Conservation (phyloP, 805 yeast genomes). For the Candida xiaguanensis region DNA sequence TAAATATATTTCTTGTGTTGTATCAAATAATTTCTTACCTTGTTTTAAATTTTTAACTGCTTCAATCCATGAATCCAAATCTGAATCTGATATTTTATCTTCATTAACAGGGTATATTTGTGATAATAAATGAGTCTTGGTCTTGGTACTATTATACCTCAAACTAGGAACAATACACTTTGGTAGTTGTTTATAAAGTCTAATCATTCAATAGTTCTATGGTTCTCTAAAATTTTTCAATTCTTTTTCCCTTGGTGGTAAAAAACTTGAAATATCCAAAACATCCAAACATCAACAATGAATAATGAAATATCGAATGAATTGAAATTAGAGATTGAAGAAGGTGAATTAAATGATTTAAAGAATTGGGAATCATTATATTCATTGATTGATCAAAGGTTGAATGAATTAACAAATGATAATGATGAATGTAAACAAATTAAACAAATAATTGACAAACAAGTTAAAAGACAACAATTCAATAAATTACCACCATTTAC, state of each 20-base stretch:
- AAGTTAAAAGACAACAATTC: constrained; percentile 21
- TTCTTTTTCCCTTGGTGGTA: not conserved
- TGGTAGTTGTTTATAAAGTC: too few species aligned
- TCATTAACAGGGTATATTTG: constrained; percentile 37
- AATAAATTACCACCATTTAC: constrained; percentile 44
- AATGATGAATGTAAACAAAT: not conserved
- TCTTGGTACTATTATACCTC: constrained; percentile 4
- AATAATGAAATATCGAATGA: not conserved
- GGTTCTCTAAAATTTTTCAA: not conserved
- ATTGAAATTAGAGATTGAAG: not conserved
- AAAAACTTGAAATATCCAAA: not conserved
- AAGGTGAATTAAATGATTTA: not conserved
- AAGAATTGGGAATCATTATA: constrained; percentile 19
- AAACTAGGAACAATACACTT: not conserved
- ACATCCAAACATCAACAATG: constrained; percentile 3
- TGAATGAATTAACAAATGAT: not conserved
- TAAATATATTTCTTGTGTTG: constrained; percentile 34
- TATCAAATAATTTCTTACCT: constrained; percentile 29
- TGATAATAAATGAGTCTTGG: constrained; percentile 20
- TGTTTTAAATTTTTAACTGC: constrained; percentile 40
- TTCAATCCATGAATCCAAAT: constrained; percentile 45
- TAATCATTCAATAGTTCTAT: too few species aligned
- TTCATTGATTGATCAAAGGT: not conserved
- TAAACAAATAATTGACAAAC: constrained; percentile 17
- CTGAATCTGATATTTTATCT: constrained; percentile 33